These are phyloP conservation scores for Amanita brunnescens DNA, from an alignment of 768 basidiomycete genomes.

Conservation along the genomic window DNA sequence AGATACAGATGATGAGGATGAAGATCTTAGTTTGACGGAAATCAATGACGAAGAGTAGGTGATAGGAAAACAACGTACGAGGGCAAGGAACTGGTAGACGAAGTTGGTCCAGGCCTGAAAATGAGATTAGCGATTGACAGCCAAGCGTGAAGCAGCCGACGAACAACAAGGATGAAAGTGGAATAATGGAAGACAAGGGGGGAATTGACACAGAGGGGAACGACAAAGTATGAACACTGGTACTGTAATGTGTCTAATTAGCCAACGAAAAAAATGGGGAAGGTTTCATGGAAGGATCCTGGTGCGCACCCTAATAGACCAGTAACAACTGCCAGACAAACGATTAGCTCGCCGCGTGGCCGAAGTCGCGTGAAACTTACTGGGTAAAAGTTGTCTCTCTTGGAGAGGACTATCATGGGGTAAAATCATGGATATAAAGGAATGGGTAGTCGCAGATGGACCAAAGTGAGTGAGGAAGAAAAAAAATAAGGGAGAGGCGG, in stretches of 20 bases:
- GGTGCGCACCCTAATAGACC: not conserved
- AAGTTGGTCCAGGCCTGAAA: not conserved
- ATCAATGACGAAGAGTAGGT: not conserved
- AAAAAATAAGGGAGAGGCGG: not conserved
- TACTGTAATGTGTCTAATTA: not conserved
- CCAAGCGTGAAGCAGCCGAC: not conserved
- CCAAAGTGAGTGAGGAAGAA: not conserved
- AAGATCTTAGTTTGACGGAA: not conserved
- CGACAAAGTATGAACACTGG: not conserved
- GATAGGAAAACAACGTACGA: conserved; percentile 3
- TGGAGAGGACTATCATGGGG: not conserved
- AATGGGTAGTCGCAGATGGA: not conserved
- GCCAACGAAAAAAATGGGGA: not conserved
- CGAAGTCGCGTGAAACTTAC: too few species aligned
- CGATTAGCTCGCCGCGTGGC: not conserved
- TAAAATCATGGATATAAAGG: not conserved
- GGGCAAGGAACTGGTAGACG: not conserved
- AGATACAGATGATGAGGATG: conserved; percentile 2
- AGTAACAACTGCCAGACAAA: not conserved
- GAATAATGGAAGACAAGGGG: not conserved
- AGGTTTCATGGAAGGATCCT: not conserved
- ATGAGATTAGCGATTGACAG: not conserved
- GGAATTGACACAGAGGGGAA: not conserved
- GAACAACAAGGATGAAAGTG: not conserved
- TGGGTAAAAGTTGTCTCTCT: not conserved